Base-by-base conservation (phyloP, 2,329 filamentous ascomycete genomes). In the Hortaea werneckii region DNA sequence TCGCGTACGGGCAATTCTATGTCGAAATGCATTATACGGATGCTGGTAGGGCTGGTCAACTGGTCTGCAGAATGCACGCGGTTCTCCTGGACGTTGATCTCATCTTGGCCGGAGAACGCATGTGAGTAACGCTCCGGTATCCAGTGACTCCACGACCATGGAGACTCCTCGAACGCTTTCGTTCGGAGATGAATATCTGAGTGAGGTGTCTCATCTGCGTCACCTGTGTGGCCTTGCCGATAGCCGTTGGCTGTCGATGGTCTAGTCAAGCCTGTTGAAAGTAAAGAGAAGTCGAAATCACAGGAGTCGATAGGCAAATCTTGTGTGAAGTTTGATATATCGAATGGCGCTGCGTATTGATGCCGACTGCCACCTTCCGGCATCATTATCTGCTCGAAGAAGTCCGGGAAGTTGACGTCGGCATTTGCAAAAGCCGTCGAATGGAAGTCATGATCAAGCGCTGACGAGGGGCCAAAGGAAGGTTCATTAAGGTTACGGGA, bases 331-430 rank as follows among this genome's bases (percentile, higher is more conserved):
- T 58, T 47, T 5, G 52, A 56, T 8, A 59, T 49, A 40, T 58
- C 49, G 6, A 51, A 51, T 1, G 55, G 56, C 9, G 45, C n/a
- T 10, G 45, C 35, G 6, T 47, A 37, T 6, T 45, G 44, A 2
- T 35, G 12, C 1, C 41, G 42, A 3, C 40, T 27, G 10, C 37
- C 45, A 2, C 45, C 37, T 30, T 54, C 49, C 3, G 56, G 54
- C 55, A 59, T 58, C 54, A 59, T 55, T 43, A 58, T 55, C 10
- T 55, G 53, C 42, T 59, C 55, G 32, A 59, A 59, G 48, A 59
- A 59, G 42, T 59, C 56, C 6, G 54, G 54, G 20, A 52, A 58
- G n/a, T 13, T 37, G 42, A 6, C 20, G 20, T 20, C 20, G 20
- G 20, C 20, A 20, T 20, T 20, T 20, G 20, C 20, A 20, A 20